These are phyloP conservation scores for Lactarius hatsudake DNA, from an alignment of 768 basidiomycete species.

Conservation along the genomic window DNA sequence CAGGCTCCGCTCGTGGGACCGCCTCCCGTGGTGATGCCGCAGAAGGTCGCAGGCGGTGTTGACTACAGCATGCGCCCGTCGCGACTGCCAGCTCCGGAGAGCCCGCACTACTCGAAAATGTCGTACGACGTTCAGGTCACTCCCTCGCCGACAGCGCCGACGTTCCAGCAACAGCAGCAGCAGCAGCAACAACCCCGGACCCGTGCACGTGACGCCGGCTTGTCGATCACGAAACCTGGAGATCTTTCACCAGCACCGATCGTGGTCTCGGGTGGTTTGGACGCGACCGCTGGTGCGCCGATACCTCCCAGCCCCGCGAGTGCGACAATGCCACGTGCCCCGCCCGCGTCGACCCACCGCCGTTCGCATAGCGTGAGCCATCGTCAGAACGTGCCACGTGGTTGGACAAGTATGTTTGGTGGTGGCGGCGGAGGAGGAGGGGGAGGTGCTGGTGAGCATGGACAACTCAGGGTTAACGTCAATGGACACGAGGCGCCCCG, in stretches of 20 bases:
- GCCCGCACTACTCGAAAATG: conserved; percentile 77
- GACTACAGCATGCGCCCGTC: conserved; percentile 86
- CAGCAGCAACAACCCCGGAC: conserved; percentile 56
- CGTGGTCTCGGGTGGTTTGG: conserved; percentile 1
- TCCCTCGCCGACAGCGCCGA: conserved; percentile 57
- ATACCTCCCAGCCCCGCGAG: conserved; percentile 33
- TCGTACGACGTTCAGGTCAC: conserved; percentile 63
- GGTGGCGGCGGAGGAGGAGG: conserved; percentile 16
- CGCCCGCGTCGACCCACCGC: conserved; percentile 74
- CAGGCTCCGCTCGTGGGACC: conserved; percentile 25
- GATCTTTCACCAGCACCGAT: conserved; percentile 30
- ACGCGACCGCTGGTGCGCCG: neutral
- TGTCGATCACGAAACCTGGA: conserved; percentile 39
- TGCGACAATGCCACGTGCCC: conserved; percentile 55
- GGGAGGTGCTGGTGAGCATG: conserved; percentile 25
- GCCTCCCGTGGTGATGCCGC: conserved; percentile 34
- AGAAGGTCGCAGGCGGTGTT: conserved; percentile 46
- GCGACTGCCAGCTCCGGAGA: conserved; percentile 74
- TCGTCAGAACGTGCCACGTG: conserved; percentile 52
- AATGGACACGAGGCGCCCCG: conserved; percentile 42
- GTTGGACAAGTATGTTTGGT: conserved; percentile 64
- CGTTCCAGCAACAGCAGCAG: conserved; percentile 53
- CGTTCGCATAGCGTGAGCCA: conserved; percentile 84
- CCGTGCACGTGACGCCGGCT: conserved; percentile 64
- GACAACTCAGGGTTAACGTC: conserved; percentile 22